Evolutionary conservation across 352 stramenopile genomes (phyloP), one percentile per base, ranked within the genome.

Genomic region (Aphanomyces invadans): DNA sequence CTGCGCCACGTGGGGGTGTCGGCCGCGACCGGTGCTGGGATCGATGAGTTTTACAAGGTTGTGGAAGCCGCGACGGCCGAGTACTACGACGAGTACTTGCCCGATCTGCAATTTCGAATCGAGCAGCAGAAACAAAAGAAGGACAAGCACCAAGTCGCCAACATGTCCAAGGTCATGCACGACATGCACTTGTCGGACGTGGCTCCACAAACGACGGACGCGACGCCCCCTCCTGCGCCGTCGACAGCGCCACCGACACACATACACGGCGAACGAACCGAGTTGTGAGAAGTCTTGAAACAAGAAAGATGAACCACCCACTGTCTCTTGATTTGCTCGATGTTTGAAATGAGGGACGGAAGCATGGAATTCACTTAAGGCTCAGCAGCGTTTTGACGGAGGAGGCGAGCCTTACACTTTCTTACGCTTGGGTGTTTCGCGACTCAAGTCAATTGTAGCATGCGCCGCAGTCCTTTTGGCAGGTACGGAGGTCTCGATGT

Each of bases 1-100:
- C 85, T 99, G 57, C 81, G 76, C 57, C 93, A 83, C 1, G 92
- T 97, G 33, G 92, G 86, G 54, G 96, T 99, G 28, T 98, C 92
- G 23, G 95, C 96, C 0, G 89, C 90, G 3, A 98, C 96, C 17
- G 97, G 96, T 7, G 92, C 97, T 55, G 97, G 96, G 23, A 95
- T 99, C 69, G 81, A 94, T 57, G 81, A 96, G 57, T 97, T 99
- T 72, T 98, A 97, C 78, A 80, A 79, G 15, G 84, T 85, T 0
- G 80, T 98, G 10, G 72, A 97, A 67, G 73, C 95, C 29, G 89
- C 91, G 39, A 83, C 81, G 38, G 82, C 86, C 26, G 74, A 91
- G 69, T 95, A 95, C 71, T 95, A 97, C 74, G 72, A 86, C 25
- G 81, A 94, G 57, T 96, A 96, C 60, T 71, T 92, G 3, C 83